phyloP scores from a whole-genome alignment of 495 filamentous ascomycete species.

The Symbiotaphrina buchneri region DNA sequence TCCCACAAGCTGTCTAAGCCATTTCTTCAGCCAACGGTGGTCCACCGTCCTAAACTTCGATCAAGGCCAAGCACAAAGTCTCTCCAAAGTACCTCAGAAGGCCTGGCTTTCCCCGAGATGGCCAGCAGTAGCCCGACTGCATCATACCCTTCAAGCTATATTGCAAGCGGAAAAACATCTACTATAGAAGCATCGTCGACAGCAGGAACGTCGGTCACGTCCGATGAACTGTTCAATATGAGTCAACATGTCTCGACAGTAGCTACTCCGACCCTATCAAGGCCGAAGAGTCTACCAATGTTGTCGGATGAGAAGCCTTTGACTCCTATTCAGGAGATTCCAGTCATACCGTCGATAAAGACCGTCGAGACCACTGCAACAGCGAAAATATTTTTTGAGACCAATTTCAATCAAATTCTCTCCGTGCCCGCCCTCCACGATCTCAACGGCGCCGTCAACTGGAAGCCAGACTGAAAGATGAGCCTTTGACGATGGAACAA shows the following conservation, averaged over 20 bases:
- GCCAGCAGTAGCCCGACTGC: too few relatives aligned
- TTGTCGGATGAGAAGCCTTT: background rate
- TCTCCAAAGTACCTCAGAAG: background rate
- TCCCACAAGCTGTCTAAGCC: conserved; percentile 23
- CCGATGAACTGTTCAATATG: background rate
- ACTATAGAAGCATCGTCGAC: background rate
- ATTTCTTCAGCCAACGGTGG: conserved; percentile 28
- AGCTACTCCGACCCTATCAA: background rate
- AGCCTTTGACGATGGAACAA: conserved; percentile 30
- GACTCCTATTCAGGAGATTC: background rate
- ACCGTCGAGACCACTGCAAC: conserved; percentile 60
- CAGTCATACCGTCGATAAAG: conserved; percentile 34
- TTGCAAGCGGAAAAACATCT: background rate
- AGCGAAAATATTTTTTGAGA: conserved; percentile 74
- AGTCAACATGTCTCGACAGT: background rate
- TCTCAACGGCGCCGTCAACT: conserved; percentile 42
- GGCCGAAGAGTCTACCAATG: background rate
- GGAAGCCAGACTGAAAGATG: conserved; percentile 32
- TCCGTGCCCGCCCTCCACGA: conserved; percentile 28
- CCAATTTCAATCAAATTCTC: conserved; percentile 48
- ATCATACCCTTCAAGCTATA: background rate
- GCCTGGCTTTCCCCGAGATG: too few relatives aligned
- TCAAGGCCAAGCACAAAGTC: conserved; percentile 15
- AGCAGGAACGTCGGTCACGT: background rate
- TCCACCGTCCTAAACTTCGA: conserved; percentile 23